These are phyloP conservation scores for Cytospora leucostoma DNA, from an alignment of 2,329 filamentous ascomycete genomes.

Conservation along the genomic window DNA sequence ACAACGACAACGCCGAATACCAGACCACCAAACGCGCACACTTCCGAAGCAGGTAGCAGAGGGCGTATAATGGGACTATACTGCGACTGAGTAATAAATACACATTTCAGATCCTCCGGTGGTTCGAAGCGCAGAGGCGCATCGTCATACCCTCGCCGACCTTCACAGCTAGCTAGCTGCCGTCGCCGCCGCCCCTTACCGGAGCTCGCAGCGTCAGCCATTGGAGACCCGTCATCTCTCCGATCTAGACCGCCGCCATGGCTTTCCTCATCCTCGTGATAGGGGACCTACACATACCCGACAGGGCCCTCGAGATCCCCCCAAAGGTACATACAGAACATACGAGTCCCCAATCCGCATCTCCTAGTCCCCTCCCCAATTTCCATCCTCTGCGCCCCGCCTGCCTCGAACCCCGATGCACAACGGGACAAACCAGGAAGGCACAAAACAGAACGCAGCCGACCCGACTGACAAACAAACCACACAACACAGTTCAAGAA, in stretches of 20 bases:
- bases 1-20: background rate
- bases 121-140: constrained; percentile 11
- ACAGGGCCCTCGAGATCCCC: constrained; percentile 87
- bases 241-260: constrained; percentile 55
- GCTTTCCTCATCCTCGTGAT: constrained; percentile 90
- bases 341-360: constrained; percentile 10
- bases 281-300: constrained; percentile 91
- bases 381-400: constrained; percentile 18
- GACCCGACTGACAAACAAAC: background rate
- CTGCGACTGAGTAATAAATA: background rate
- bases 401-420: constrained; percentile 15
- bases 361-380: constrained; percentile 18
- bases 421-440: background rate
- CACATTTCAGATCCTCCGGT: background rate
- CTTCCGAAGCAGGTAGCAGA: background rate
- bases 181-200: background rate
- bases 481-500: constrained; percentile 71
- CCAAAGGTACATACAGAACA: constrained; percentile 67
- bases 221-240: background rate
- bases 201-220: constrained; percentile 3
- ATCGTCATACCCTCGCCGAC: background rate
- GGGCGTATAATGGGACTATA: background rate
- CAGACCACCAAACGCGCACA: background rate
- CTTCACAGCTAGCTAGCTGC: background rate
- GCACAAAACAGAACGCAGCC: background rate